Conservation (phyloP, 2,329 filamentous ascomycete genomes). For the Chaetomiaceae sp. region DNA sequence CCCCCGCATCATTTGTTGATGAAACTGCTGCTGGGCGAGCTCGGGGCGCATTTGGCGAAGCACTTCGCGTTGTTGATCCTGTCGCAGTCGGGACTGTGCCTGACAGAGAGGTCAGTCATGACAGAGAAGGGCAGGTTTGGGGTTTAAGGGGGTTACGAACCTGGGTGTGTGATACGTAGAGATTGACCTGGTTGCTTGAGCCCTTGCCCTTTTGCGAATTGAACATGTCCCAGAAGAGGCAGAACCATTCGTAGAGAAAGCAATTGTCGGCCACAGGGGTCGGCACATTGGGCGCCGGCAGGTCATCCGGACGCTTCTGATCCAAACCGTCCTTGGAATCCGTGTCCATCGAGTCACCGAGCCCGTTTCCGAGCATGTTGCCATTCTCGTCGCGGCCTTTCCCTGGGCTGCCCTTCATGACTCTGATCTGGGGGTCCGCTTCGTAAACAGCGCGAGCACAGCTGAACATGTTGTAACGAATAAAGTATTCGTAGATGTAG, state of each 20-base stretch:
- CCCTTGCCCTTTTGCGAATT: constrained; percentile 71
- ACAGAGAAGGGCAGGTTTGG: constrained; percentile 20
- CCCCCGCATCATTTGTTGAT: constrained; percentile 61
- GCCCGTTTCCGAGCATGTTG: constrained; percentile 61
- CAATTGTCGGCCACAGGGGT: constrained; percentile 65
- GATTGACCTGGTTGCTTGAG: constrained; percentile 57
- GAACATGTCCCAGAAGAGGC: constrained; percentile 95
- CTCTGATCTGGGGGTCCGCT: constrained; percentile 61
- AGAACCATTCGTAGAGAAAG: constrained; percentile 97
- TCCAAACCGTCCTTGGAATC: constrained; percentile 75
- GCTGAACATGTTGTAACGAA: constrained; percentile 79
- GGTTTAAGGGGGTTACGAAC: constrained; percentile 46
- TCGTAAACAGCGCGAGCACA: constrained; percentile 71
- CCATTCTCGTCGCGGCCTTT: constrained; percentile 63
- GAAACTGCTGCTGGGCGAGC: constrained; percentile 50
- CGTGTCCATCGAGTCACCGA: constrained; percentile 73
- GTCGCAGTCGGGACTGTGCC: constrained; percentile 66
- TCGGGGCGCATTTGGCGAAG: constrained; percentile 66
- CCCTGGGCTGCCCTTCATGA: constrained; percentile 64
- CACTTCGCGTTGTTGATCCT: constrained; percentile 72
- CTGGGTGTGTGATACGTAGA: constrained; percentile 80
- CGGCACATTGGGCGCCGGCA: constrained; percentile 69
- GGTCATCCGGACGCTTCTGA: constrained; percentile 69
- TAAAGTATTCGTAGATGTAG: constrained; percentile 87
- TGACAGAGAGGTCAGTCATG: constrained; percentile 30